These are phyloP conservation scores for Chlorella sp. DNA, from an alignment of 139 green algal species.

Conservation along the genomic window DNA sequence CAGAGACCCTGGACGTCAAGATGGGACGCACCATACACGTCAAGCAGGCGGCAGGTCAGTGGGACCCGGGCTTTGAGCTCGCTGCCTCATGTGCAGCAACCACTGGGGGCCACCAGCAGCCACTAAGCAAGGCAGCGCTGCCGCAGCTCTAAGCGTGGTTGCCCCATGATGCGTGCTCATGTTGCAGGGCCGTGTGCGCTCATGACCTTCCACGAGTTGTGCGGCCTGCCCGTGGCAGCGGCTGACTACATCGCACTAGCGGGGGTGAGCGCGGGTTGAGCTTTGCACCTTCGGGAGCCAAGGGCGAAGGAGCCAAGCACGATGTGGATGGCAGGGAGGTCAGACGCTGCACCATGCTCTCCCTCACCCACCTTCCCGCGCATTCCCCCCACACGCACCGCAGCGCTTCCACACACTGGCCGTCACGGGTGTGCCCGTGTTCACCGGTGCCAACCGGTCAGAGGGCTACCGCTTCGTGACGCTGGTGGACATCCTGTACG, in stretches of 20 bases:
- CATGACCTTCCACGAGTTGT: slow-evolving; percentile 85
- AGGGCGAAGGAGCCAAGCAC: not conserved
- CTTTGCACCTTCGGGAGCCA: not conserved
- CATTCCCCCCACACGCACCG: not conserved
- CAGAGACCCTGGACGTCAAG: slow-evolving; percentile 49
- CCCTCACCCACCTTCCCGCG: not conserved
- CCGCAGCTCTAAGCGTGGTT: no score
- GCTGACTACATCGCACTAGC: slow-evolving; percentile 84
- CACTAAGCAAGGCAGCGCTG: no score
- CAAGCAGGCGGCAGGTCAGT: slow-evolving; percentile 45
- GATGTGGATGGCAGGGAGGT: not conserved
- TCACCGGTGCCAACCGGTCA: slow-evolving; percentile 50
- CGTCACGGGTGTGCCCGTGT: slow-evolving; percentile 71
- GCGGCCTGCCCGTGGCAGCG: slow-evolving; percentile 66
- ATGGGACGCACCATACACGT: slow-evolving; percentile 79
- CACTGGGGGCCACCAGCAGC: no score
- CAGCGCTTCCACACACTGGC: slow-evolving; percentile 71
- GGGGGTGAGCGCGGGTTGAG: not conserved
- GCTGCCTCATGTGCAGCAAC: no score
- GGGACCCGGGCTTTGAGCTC: no score
- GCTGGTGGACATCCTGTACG: slow-evolving; percentile 92
- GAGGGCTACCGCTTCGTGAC: slow-evolving; percentile 88
- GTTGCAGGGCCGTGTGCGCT: slow-evolving; percentile 7
- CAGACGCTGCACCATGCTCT: not conserved
- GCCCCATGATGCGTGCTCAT: not conserved